phyloP scores from a whole-genome alignment of 2,329 filamentous ascomycete species.

The Colletotrichum salicis region DNA sequence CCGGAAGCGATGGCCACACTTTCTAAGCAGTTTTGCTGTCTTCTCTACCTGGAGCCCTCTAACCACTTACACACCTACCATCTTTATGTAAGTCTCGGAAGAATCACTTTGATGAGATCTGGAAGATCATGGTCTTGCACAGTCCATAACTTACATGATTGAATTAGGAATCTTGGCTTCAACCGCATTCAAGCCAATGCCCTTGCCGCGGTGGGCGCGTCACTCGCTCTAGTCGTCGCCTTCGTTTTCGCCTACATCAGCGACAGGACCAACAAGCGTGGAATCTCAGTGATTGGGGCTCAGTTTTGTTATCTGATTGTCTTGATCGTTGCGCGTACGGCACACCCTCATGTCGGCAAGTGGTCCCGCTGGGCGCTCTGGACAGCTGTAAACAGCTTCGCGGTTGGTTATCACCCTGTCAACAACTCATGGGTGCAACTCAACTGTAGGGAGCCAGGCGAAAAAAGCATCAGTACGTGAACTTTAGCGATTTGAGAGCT shows the following conservation, averaged over 20 bases:
- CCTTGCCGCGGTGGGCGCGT: constrained; percentile 54
- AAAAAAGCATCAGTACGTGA: constrained; percentile 55
- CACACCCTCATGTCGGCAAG: constrained; percentile 55
- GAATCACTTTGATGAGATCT: no score
- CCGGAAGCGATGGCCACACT: constrained; percentile 59
- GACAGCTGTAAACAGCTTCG: constrained; percentile 61
- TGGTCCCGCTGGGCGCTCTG: constrained; percentile 62
- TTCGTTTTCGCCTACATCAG: constrained; percentile 60
- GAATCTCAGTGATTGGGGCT: constrained; percentile 54
- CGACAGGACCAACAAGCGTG: constrained; percentile 56
- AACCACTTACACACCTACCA: constrained; percentile 61
- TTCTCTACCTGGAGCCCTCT: constrained; percentile 64
- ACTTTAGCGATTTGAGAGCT: no score
- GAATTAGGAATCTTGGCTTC: constrained; percentile 53
- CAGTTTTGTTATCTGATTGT: constrained; percentile 56
- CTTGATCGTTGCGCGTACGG: constrained; percentile 51
- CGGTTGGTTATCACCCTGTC: constrained; percentile 63
- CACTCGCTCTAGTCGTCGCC: constrained; percentile 57
- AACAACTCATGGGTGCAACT: constrained; percentile 65
- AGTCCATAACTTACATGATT: neutral
- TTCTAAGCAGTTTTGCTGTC: constrained; percentile 59
- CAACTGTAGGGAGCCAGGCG: constrained; percentile 57
- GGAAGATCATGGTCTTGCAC: no score
- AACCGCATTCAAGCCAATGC: constrained; percentile 58
- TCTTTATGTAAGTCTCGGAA: constrained; percentile 47